Base-by-base conservation (phyloP, 805 yeast genomes). In the Candida oleophila region DNA sequence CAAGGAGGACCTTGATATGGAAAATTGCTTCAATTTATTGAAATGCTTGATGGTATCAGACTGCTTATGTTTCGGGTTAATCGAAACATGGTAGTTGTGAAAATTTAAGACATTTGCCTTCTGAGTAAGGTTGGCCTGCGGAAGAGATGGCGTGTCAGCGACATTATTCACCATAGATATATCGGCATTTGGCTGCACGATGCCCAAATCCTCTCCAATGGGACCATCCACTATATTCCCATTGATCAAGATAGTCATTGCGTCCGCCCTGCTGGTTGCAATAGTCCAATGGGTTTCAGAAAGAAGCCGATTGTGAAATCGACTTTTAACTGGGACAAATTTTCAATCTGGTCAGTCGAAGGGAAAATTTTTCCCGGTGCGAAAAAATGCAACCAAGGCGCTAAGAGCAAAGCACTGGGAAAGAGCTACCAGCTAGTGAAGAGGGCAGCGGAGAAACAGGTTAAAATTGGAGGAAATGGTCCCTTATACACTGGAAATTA, bases 51-150 rank as follows among this genome's bases (percentile, higher is more conserved):
- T 45, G 1, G 67, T 58, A 16, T 54, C 53, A 4, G 51, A 36
- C 30, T 55, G 57, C 20, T 53, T 52, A 45, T 62, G 64, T 11
- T 37, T 46, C 8, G 57, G 57, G 38, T 60, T 50, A 5, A 43
- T n/a, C 2, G 38, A 36, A 2, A 54, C 40, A 33, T 55, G 58
- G 38, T 52, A 53, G 32, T 47, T 51, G 44, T 60, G 61, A 44
- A 57, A 61, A 42, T 55, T 52, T 14, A 60, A n/a, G 18, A 53
- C 51, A 36, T 51, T 49, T 9, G 43, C 39, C 42, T 49, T 54
- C 18, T 57, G 57, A 22, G 32, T 42, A 22, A 42, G 45, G 20
- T 42, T 42, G 28, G 45, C 45, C 45, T 42, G 45, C 19, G 45
- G 39, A 7, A 41, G 25, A 3, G 35, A 21, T 12, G 42, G 21